Evolutionary conservation across 1,284 basidiomycete species (phyloP), one percentile per base, ranked within the genome.

Genomic region (Boletus sp.): DNA sequence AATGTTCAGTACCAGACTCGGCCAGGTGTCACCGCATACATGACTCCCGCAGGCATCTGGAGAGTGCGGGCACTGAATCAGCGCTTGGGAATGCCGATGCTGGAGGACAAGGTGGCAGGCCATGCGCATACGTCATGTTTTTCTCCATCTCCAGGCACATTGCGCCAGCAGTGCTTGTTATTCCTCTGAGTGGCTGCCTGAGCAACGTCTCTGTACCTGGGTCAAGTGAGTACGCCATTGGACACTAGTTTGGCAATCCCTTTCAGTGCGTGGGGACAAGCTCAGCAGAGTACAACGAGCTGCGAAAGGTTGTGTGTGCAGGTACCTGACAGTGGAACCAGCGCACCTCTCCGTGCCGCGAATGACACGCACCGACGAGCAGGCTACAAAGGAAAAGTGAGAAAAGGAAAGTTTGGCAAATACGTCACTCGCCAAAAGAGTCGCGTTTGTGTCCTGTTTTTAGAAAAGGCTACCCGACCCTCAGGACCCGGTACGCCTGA

Each of bases 401-500:
- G 34, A 48, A 44, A 27, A 46, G 41, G 52, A 54, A 48, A 26
- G 38, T 44, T 13, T 8, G 38, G 30, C 17, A 27, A 52, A 37
- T 41, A 58, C 48, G 45, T 59, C 33, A 19, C 37, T 34, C 44
- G 19, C 54, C 40, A 27, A 48, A 49, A 32, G 14, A 5, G 25
- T 8, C 16, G 9, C 9, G 17, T 20, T 14, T 16, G 8, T 34
- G 22, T 12, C 25, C 12, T 13, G 2, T 17, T 26, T 38, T 51
- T n/a, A 14, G 17, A 49, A 39, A 9, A 54, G 22, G 10, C 16
- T 8, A 12, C 26, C 39, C 40, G 29, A 9, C 10, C 16, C 29
- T 12, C 23, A 20, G 29, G 29, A 41, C 8, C 14, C 8, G 19
- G 27, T n/a, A 7, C 14, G 14, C 9, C 25, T 4, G 25, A 26